phyloP scores from a whole-genome alignment of 1,139 yeast species.

The Candida sanyaensis region DNA sequence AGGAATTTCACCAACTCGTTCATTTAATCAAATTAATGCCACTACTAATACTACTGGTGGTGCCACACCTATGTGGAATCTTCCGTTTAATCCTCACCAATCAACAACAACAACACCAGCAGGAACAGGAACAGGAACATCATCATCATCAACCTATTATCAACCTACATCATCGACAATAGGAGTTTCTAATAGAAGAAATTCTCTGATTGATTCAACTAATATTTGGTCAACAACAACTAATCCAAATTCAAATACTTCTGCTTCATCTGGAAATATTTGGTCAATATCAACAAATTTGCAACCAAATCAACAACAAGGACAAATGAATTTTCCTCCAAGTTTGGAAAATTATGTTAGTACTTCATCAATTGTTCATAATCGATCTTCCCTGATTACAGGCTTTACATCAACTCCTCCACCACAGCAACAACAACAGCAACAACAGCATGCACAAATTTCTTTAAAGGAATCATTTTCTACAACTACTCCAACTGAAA shows the following conservation, averaged over 20 bases:
- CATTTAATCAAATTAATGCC: background rate
- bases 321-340: background rate
- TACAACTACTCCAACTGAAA: background rate
- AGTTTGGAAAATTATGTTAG: conserved; percentile 12
- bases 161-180: background rate
- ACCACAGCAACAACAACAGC: conserved; percentile 5
- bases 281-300: conserved; percentile 5
- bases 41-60: background rate
- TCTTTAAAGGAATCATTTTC: background rate
- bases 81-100: background rate
- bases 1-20: background rate
- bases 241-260: background rate
- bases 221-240: conserved; percentile 7
- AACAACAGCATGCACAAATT: background rate
- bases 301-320: background rate
- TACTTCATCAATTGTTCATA: conserved; percentile 6
- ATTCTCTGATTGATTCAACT: conserved; percentile 11
- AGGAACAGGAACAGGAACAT: too few relatives aligned
- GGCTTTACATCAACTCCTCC: conserved; percentile 11
- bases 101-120: too few relatives aligned
- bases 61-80: conserved; percentile 3
- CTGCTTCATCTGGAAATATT: conserved; percentile 2
- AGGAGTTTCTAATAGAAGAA: conserved; percentile 3
- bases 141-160: conserved; percentile 1
- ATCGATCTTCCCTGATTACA: conserved; percentile 14